phyloP scores from a whole-genome alignment of 345 rosid species.

The Linum usitatissimum region DNA sequence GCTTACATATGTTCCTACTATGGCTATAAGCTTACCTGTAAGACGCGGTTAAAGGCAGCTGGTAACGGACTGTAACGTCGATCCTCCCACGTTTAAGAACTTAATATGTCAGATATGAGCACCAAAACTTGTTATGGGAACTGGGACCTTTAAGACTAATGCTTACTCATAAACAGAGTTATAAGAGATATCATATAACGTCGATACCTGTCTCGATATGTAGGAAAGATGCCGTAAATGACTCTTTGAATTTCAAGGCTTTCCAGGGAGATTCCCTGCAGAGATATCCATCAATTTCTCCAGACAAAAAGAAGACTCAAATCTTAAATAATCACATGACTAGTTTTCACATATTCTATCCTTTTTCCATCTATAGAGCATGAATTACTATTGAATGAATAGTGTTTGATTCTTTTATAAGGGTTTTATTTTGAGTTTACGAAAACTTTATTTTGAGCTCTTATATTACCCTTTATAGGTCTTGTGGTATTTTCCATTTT shows the following conservation, averaged over 20 bases:
- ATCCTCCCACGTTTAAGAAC: slow-evolving; percentile 26
- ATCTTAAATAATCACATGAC: not conserved
- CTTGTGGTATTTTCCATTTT: too few species aligned
- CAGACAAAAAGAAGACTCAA: not conserved
- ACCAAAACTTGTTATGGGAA: slow-evolving; percentile 5
- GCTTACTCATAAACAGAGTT: not conserved
- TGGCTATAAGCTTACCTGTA: slow-evolving; percentile 51
- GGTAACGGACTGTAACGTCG: slow-evolving; percentile 65
- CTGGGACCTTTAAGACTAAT: not conserved
- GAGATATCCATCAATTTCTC: slow-evolving; percentile 6
- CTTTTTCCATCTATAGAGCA: too few species aligned
- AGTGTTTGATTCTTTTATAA: too few species aligned
- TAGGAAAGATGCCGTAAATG: slow-evolving; percentile 88
- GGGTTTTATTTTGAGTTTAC: too few species aligned
- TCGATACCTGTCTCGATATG: slow-evolving; percentile 73
- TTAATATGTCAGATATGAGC: slow-evolving; percentile 28
- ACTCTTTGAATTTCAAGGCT: slow-evolving; percentile 68
- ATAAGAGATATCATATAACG: too few species aligned
- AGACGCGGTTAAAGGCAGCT: slow-evolving; percentile 76
- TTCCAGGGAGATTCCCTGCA: slow-evolving; percentile 65
- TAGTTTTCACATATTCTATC: not conserved
- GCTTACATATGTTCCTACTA: not conserved
- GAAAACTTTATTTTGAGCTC: too few species aligned
- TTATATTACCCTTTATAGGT: too few species aligned
- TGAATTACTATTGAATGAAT: too few species aligned